Evolutionary conservation across 164 flowering plant genomes (phyloP).

Genomic region (Aristolochia contorta): DNA sequence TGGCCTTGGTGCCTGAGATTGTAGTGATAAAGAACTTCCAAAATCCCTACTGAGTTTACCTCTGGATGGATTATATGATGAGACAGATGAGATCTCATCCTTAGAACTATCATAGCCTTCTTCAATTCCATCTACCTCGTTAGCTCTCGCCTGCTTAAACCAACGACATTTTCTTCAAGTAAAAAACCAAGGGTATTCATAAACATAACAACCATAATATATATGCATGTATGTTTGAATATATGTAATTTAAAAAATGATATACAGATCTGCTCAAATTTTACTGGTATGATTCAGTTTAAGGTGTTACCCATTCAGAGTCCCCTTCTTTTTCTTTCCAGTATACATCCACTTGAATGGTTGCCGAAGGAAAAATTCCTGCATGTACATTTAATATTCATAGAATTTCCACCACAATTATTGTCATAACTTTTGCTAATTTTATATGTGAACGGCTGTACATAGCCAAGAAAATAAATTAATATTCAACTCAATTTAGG

Average conservation of each 20-base stretch:
- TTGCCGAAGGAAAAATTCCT: slow-evolving; percentile 58
- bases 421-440: neutral
- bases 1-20: slow-evolving; percentile 45
- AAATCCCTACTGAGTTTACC: slow-evolving; percentile 49
- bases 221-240: too few relatives aligned
- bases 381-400: slow-evolving; percentile 7
- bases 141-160: slow-evolving; percentile 52
- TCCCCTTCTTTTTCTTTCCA: slow-evolving; percentile 89
- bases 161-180: neutral
- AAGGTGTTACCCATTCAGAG: slow-evolving; percentile 70
- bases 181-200: too few relatives aligned
- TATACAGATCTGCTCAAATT: too few relatives aligned
- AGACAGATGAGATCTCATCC: slow-evolving; percentile 84
- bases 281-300: neutral
- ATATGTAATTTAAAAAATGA: too few relatives aligned
- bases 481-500: neutral
- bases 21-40: slow-evolving; percentile 78
- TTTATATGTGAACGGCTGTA: neutral
- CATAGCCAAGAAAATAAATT: neutral
- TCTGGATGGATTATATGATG: slow-evolving; percentile 66
- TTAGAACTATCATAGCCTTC: slow-evolving; percentile 91
- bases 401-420: too few relatives aligned
- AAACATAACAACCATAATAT: neutral
- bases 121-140: slow-evolving; percentile 70
- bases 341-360: slow-evolving; percentile 51